Conservation (phyloP, 192 early-diverging fungal genomes). For the Coemansia interrupta region DNA sequence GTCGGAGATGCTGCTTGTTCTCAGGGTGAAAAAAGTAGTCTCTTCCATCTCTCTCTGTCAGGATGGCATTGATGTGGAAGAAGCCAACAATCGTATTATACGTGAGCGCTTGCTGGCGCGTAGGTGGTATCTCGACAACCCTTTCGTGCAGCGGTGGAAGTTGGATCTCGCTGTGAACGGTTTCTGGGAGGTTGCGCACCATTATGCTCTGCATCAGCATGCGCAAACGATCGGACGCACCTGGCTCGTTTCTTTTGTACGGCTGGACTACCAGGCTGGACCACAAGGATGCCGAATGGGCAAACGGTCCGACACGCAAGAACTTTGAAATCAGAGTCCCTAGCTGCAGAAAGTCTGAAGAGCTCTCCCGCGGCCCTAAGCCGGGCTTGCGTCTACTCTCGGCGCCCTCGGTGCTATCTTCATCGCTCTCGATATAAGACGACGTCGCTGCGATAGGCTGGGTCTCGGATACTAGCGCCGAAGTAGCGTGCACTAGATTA, state of each 20-base stretch:
- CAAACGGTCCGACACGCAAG: slow-evolving; percentile 63
- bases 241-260: slow-evolving; percentile 51
- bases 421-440: not conserved
- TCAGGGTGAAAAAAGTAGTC: slow-evolving; percentile 75
- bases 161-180: slow-evolving; percentile 56
- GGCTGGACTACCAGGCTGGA: slow-evolving; percentile 54
- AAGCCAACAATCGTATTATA: slow-evolving; percentile 56
- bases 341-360: slow-evolving; percentile 54
- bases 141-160: slow-evolving; percentile 63
- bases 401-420: not conserved
- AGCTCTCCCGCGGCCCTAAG: slow-evolving; percentile 17
- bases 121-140: slow-evolving; percentile 23
- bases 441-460: not conserved
- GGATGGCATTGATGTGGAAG: slow-evolving; percentile 64
- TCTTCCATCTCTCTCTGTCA: slow-evolving; percentile 60
- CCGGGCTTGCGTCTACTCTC: not conserved
- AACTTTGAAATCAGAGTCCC: slow-evolving; percentile 58
- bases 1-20: slow-evolving; percentile 56
- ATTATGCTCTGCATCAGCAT: slow-evolving; percentile 67
- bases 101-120: slow-evolving; percentile 34
- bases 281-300: slow-evolving; percentile 48
- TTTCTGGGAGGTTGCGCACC: slow-evolving; percentile 64
- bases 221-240: slow-evolving; percentile 51
- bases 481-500: slow-evolving; percentile 59
- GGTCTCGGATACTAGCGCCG: slow-evolving; percentile 11